Base-by-base conservation (phyloP, 495 filamentous ascomycete genomes). In the Geopyxis carbonaria region DNA sequence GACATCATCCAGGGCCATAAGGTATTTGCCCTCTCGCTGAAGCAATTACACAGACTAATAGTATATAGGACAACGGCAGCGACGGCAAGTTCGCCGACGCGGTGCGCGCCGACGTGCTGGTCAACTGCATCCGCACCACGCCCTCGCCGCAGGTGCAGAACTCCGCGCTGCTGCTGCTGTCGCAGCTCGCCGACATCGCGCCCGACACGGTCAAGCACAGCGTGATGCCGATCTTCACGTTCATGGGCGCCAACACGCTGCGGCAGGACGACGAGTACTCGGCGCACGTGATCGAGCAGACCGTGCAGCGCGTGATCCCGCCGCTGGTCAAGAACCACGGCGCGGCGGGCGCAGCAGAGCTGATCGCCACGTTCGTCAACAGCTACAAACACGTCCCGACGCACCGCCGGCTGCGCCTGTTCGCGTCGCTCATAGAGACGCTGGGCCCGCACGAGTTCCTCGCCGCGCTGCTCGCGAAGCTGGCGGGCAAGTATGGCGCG, bases 211-310 rank as follows among this genome's bases (percentile, higher is more conserved):
- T 97, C 7, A 67, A 95, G 36, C 86, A 97, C 55, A 93, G 81
- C 44, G 80, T 97, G 36, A 95, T 97, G 89, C 91, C 91, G 4
- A 86, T 97, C 24, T 97, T 97, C 60, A 94, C 89, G 0, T 94
- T 93, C 59, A 92, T 94, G 81, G 80, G 84, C 25, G 74, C 76
- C 21, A 87, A 78, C 19, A 74, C 92, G 7, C 68, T 97, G 15
- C 72, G 78, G 22, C 84, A 91, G 60, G 77, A 83, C 45, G 89
- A 97, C 51, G 86, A 94, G 28, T 94, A 89, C 59, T 95, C 89
- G 4, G 84, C 83, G 3, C 77, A 91, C 50, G 86, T 95, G 19
- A 83, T 94, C 43, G 79, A 78, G 38, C 72, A 80, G 56, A 94
- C 87, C 0, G 78, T 97, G 44, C 75, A 80, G 35, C 76, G 81